Evolutionary conservation across 495 filamentous ascomycete species (phyloP).

Genomic region (Jackrogersella multiformis): DNA sequence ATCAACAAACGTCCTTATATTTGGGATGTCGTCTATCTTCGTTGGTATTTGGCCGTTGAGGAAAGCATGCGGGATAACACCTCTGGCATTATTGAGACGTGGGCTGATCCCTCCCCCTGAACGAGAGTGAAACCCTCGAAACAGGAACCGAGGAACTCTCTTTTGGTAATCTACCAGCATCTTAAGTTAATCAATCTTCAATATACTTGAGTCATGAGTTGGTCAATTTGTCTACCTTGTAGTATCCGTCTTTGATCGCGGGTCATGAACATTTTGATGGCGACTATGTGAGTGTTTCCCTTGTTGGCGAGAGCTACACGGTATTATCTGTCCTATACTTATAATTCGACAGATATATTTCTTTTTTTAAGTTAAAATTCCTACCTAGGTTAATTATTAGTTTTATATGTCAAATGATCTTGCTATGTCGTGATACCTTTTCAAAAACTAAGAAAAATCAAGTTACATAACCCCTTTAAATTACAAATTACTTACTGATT

Average conservation of each 20-base stretch:
- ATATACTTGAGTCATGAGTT: not conserved
- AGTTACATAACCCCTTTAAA: no score
- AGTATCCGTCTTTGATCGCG: not conserved
- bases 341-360: no score
- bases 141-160: conserved; percentile 19
- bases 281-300: no score
- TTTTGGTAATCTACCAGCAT: not conserved
- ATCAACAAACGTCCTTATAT: not conserved
- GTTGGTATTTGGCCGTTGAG: conserved; percentile 1
- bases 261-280: not conserved
- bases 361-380: no score
- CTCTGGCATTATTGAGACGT: conserved; percentile 12
- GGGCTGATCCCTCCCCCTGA: conserved; percentile 17
- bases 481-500: no score
- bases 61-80: conserved; percentile 18
- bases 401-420: no score
- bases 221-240: conserved; percentile 1
- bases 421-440: no score
- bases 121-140: conserved; percentile 4
- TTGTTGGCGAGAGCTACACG: no score
- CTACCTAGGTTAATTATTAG: no score
- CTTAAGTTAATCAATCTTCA: not conserved
- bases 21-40: conserved; percentile 13
- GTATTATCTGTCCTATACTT: no score
- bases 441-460: no score